A percentile compares a stretch with the other conserved stretches of the same genome.
Conservation (phyloP, 2,329 filamentous ascomycete species). For the Emmonsia crescens region DNA sequence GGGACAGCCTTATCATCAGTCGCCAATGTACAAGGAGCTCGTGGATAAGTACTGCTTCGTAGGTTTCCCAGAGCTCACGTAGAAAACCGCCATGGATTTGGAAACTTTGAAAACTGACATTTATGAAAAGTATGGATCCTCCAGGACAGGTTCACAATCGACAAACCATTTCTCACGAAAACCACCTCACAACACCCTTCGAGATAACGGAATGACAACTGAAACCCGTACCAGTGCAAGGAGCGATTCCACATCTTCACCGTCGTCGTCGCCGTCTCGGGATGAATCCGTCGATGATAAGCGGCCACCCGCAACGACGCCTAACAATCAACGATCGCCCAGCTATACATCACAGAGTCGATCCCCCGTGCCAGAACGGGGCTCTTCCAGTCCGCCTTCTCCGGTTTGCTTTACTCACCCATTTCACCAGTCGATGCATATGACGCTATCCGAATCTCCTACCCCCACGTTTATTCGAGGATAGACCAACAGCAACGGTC, state of each 20-base stretch:
- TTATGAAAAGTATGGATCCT: constrained; percentile 1
- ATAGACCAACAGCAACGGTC: constrained; percentile 13
- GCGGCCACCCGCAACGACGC: background rate
- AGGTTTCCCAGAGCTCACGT: constrained; percentile 45
- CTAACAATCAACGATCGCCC: constrained; percentile 5
- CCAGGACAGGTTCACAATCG: constrained; percentile 11
- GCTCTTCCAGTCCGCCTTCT: constrained; percentile 27
- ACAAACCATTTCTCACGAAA: constrained; percentile 7
- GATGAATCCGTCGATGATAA: constrained; percentile 7
- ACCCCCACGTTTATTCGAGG: constrained; percentile 28
- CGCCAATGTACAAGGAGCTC: constrained; percentile 87
- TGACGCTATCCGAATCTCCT: constrained; percentile 37
- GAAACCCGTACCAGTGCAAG: background rate
- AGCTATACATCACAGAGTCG: constrained; percentile 29
- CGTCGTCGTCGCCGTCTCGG: constrained; percentile 8
- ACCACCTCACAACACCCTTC: background rate
- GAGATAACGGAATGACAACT: background rate
- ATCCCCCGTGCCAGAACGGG: constrained; percentile 28
- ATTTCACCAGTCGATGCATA: constrained; percentile 31
- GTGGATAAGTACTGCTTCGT: constrained; percentile 99
- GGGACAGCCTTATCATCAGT: constrained; percentile 62
- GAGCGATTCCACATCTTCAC: background rate
- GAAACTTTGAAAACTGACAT: background rate
- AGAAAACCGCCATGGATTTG: background rate
- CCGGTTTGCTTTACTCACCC: constrained; percentile 32